A percentile compares a stretch with the other conserved stretches of the same genome.
Evolutionary conservation across 441 rosid genomes (phyloP).

Genomic region (Gossypium lobatum): DNA sequence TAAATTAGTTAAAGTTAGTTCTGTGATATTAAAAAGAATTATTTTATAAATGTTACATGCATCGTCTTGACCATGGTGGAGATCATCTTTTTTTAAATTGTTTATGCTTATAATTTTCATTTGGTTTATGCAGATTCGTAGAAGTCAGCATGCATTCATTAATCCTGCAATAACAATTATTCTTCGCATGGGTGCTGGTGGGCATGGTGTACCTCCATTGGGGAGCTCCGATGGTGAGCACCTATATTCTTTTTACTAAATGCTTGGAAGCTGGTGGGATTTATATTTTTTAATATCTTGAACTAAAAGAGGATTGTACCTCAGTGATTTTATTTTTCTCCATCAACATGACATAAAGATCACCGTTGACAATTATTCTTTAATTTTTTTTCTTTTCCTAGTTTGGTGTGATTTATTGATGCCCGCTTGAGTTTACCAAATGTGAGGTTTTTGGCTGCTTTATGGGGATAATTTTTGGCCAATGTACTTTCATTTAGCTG

Average conservation of each 20-base stretch:
- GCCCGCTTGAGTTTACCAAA: neutral
- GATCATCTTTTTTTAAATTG: too few species aligned
- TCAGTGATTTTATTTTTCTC: neutral
- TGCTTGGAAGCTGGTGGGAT: neutral
- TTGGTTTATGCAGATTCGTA: conserved; percentile 58
- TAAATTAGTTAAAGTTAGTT: conserved; percentile 4
- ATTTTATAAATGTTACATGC: too few species aligned
- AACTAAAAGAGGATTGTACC: conserved; percentile 1
- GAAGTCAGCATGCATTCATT: conserved; percentile 95
- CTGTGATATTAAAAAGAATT: conserved; percentile 8
- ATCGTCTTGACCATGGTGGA: neutral
- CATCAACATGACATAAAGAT: neutral
- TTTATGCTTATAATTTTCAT: too few species aligned
- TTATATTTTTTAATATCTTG: neutral
- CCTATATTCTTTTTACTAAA: conserved; percentile 11
- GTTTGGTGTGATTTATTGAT: neutral
- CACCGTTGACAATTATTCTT: neutral
- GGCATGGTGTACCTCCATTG: conserved; percentile 98
- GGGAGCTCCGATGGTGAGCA: conserved; percentile 97
- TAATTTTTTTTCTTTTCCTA: neutral
- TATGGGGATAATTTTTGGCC: neutral
- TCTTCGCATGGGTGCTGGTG: conserved; percentile 98
- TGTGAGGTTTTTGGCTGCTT: neutral
- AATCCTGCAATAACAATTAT: conserved; percentile 94
- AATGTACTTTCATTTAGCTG: neutral